These are phyloP conservation scores for Umbilicus rupestris DNA, from an alignment of 164 flowering plant species.

Conservation along the genomic window DNA sequence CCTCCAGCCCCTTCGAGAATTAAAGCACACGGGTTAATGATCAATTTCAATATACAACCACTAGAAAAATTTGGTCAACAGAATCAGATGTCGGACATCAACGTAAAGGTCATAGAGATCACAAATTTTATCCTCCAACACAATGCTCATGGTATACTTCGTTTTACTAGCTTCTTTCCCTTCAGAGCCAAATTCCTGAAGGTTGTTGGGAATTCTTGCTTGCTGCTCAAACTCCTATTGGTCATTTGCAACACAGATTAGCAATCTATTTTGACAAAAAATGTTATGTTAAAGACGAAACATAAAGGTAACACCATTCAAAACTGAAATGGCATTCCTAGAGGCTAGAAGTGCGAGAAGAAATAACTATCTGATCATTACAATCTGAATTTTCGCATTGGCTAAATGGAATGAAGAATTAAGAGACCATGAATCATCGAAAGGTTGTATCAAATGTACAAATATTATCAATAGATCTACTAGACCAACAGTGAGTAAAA, in stretches of 20 bases:
- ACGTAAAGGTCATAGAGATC: conserved; percentile 89
- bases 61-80: not conserved
- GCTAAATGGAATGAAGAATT: not conserved
- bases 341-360: too few species aligned
- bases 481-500: not conserved
- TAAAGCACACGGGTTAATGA: conserved; percentile 5
- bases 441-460: not conserved
- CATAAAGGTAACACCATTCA: not conserved
- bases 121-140: conserved; percentile 85
- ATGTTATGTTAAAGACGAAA: not conserved
- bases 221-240: conserved; percentile 40
- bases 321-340: not conserved
- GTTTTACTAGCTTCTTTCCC: conserved; percentile 46
- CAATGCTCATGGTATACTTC: conserved; percentile 51
- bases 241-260: not conserved
- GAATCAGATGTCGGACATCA: conserved; percentile 41
- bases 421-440: not conserved
- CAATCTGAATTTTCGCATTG: too few species aligned
- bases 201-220: conserved; percentile 56
- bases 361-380: too few species aligned
- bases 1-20: conserved; percentile 71
- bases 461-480: not conserved
- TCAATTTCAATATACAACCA: not conserved
- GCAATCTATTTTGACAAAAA: not conserved
- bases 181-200: conserved; percentile 45